Base-by-base conservation (phyloP, 2,329 filamentous ascomycete species). In the Ramichloridium luteum region DNA sequence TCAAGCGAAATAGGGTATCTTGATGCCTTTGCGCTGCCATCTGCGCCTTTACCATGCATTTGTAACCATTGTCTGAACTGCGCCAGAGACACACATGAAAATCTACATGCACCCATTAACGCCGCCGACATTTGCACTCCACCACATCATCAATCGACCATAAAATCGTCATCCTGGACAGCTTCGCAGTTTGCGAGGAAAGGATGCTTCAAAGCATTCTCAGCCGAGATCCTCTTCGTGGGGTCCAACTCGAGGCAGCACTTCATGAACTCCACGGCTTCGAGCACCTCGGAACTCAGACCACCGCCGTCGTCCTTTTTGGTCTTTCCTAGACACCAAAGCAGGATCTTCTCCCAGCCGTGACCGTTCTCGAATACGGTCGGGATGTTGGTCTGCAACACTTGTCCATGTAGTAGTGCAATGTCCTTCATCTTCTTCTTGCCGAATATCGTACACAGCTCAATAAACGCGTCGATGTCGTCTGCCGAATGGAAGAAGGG, bases 401-500 rank as follows among this genome's bases (percentile, higher is more conserved):
- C 75, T 48, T 86, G 82, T 2, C 90, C 90, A 51, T 98, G 90
- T 30, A 93, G 65, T 12, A 84, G 64, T 1, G 83, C 84, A 3
- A 80, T 81, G 18, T 72, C 65, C 51, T 79, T 81, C 88, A 98
- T 96, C 36, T 77, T 75, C 51, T 72, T 77, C 25, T 70, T 69
- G 30, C 90, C 90, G 54, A 96, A 94, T 38, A 98, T 93, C 36
- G 84, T 93, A 20, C 86, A 82, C 44, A 98, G 92, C 58, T 98
- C 90, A 45, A 98, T 88, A 70, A 94, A 80, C 31, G 90, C 90
- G 52, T 98, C 90, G 28, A 98, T 80, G 49, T 98, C 90, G 55
- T 98, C 90, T n/a, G 85, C 80, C 27, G 83, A 93, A 60, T 98
- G 94, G 68, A 98, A 98, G 60, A 98, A 98, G 1, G 90, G 90